A percentile compares a stretch with the other conserved stretches of the same genome.
These are phyloP conservation scores for Metschnikowia colocasiae DNA, from an alignment of 805 yeast genomes.

Conservation along the genomic window DNA sequence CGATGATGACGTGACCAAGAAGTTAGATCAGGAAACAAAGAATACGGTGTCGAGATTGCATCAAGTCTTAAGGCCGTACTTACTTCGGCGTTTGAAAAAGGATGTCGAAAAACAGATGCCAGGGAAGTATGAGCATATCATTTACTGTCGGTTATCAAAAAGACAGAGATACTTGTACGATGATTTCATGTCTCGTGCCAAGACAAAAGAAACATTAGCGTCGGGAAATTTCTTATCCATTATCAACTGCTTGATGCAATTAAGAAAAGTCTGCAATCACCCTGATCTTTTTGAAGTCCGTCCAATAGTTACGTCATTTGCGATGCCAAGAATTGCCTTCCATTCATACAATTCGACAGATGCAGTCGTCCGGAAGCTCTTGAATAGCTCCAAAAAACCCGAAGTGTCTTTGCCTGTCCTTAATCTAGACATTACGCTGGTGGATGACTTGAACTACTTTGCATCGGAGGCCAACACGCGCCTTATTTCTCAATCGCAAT, in stretches of 20 bases:
- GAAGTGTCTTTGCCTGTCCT: conserved; percentile 51
- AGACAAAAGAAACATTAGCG: conserved; percentile 87
- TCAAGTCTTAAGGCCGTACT: conserved; percentile 88
- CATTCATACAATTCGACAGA: conserved; percentile 41
- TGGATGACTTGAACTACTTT: conserved; percentile 44
- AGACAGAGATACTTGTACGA: conserved; percentile 90
- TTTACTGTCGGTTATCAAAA: conserved; percentile 87
- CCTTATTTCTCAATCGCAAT: conserved; percentile 46
- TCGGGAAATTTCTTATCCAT: conserved; percentile 94
- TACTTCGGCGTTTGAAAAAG: conserved; percentile 84
- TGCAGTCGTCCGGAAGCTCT: conserved; percentile 18
- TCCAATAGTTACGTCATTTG: conserved; percentile 88
- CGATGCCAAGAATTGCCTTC: conserved; percentile 62
- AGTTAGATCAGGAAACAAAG: conserved; percentile 70
- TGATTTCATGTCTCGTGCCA: conserved; percentile 96
- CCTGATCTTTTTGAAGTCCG: conserved; percentile 95
- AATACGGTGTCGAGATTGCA: conserved; percentile 85
- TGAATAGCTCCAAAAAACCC: conserved; percentile 10
- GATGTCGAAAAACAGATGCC: conserved; percentile 99
- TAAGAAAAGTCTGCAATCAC: conserved; percentile 94
- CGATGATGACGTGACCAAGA: conserved; percentile 37
- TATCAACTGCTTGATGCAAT: conserved; percentile 95
- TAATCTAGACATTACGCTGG: conserved; percentile 54
- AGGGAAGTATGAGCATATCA: conserved; percentile 91
- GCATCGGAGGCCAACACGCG: conserved; percentile 41